phyloP scores from a whole-genome alignment of 805 yeast species.

The Pichia ethanolica region DNA sequence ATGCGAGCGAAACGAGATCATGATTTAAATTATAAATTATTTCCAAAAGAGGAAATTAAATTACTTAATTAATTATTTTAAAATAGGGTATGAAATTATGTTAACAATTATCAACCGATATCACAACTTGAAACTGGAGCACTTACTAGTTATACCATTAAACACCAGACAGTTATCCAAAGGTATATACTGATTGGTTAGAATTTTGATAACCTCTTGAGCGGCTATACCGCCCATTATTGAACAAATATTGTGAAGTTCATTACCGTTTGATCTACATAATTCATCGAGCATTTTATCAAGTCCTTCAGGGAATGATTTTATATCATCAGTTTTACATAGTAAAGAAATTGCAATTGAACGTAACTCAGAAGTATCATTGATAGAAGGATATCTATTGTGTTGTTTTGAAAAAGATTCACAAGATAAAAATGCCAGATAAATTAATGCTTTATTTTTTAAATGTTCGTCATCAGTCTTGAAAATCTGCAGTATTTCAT shows the following conservation, averaged over 20 bases:
- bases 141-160: slow-evolving; percentile 59
- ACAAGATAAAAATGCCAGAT: slow-evolving; percentile 36
- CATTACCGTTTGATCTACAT: slow-evolving; percentile 33
- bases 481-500: not conserved
- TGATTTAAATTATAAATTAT: no score
- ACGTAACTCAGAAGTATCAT: slow-evolving; percentile 19
- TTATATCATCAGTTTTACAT: slow-evolving; percentile 10
- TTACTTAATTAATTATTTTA: no score
- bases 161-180: slow-evolving; percentile 60
- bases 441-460: slow-evolving; percentile 20
- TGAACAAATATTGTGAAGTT: slow-evolving; percentile 54
- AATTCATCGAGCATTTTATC: slow-evolving; percentile 36
- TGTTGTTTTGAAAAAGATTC: slow-evolving; percentile 21
- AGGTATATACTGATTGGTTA: slow-evolving; percentile 78
- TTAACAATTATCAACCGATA: not conserved
- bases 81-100: no score
- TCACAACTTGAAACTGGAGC: slow-evolving; percentile 13
- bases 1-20: no score
- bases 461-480: slow-evolving; percentile 3
- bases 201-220: slow-evolving; percentile 71
- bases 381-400: slow-evolving; percentile 11
- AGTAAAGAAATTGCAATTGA: slow-evolving; percentile 21
- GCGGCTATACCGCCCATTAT: slow-evolving; percentile 79
- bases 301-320: slow-evolving; percentile 29
- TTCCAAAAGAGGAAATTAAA: no score